Base-by-base conservation (phyloP, 331 rosid genomes). In the Cydonia oblonga region DNA sequence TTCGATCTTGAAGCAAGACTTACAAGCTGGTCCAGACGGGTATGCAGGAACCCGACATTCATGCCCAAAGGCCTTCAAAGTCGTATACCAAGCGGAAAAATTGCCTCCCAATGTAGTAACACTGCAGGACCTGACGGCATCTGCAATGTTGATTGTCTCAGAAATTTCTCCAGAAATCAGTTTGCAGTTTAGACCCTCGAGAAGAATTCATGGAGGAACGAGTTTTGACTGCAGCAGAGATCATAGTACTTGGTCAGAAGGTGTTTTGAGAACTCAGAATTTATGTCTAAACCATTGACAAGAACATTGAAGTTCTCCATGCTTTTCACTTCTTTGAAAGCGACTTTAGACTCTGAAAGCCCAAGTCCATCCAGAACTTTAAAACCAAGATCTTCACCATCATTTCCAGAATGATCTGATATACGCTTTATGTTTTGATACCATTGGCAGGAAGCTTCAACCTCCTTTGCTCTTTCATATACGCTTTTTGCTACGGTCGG, bases 181-280 rank as follows among this genome's bases (percentile, higher is more conserved):
- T 51, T 73, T 72, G 51, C 68, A 75, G 82, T 90, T 87, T 1
- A 86, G 90, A 59, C 87, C 86, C 49, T 58, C 82, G 8, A 90
- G 76, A 58, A 86, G 75, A 79, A 75, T 19, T 81, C 89, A 44
- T 90, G 96, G 42, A 90, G 96, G 72, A 79, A 85, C 20, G 81
- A 35, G 46, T 78, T 64, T 69, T 87, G 92, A 63, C 87, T 87
- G 71, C 61, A 42, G 42, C 93, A 90, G 9, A 90, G 87, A 46
- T 86, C 86, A 14, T 81, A 79, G 75, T 90, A 90, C 84, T 86
- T 87, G 63, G 42, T 53, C 73, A 40, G 51, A 5, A 75, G 12
- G 73, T 77, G 44, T 29, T 78, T 35, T 2, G 87, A 33, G 40
- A 90, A 60, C 78, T 76, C 83, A 1, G 87, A 78, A 78, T 86